Evolutionary conservation across 1,284 basidiomycete genomes (phyloP).

Genomic region (Ceratobasidium papillatum): DNA sequence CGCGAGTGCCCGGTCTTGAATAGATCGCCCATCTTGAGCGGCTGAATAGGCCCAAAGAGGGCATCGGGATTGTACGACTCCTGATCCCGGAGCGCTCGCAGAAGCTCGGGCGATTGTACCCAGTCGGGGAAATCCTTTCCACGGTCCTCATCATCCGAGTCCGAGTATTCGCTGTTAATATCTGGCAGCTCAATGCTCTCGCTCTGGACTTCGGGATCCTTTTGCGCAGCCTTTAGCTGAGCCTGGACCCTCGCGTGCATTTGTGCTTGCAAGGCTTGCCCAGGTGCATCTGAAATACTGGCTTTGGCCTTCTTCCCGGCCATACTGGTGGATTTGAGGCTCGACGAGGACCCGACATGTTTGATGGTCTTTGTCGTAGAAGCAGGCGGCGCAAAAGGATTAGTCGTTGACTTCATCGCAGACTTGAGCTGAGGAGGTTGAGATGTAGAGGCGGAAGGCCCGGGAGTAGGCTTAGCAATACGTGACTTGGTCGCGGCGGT

Average conservation of each 20-base stretch:
- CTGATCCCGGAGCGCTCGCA: conserved; percentile 78
- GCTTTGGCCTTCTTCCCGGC: conserved; percentile 34
- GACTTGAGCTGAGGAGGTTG: conserved; percentile 45
- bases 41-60: conserved; percentile 70
- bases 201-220: conserved; percentile 59
- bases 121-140: conserved; percentile 79
- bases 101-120: conserved; percentile 89
- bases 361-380: conserved; percentile 37
- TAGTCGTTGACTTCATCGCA: conserved; percentile 28
- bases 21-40: conserved; percentile 54
- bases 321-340: conserved; percentile 13
- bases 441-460: conserved; percentile 50
- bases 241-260: conserved; percentile 49
- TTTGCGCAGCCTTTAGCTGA: conserved; percentile 57
- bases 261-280: conserved; percentile 64
- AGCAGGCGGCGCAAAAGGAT: conserved; percentile 23
- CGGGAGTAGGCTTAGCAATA: conserved; percentile 53
- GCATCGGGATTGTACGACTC: conserved; percentile 89
- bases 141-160: conserved; percentile 89
- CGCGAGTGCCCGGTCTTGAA: conserved; percentile 65
- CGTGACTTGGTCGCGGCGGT: conserved; percentile 49
- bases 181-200: conserved; percentile 92
- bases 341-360: conserved; percentile 29
- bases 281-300: conserved; percentile 52
- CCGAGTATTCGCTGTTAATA: conserved; percentile 91